A percentile compares a stretch with the other conserved stretches of the same genome.
Evolutionary conservation across 176 grass and related monocot genomes (phyloP).

Genomic region (Puccinellia tenuiflora): DNA sequence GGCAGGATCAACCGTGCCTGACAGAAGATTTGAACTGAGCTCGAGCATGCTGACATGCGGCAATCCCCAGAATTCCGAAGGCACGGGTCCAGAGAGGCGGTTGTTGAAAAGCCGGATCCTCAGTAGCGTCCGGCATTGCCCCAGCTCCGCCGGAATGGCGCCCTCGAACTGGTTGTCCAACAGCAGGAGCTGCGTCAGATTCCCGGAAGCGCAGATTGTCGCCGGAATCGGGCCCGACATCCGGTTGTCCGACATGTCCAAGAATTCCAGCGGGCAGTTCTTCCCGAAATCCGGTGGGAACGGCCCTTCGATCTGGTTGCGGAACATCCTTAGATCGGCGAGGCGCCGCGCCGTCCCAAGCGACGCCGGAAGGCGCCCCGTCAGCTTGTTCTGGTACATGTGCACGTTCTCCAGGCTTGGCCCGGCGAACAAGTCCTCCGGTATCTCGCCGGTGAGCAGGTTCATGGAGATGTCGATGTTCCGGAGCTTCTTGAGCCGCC

Average conservation of each 20-base stretch:
- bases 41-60: slow-evolving; percentile 56
- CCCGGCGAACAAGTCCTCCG: slow-evolving; percentile 57
- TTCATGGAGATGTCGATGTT: slow-evolving; percentile 63
- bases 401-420: slow-evolving; percentile 53
- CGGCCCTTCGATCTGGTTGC: slow-evolving; percentile 51
- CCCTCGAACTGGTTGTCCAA: slow-evolving; percentile 61
- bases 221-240: slow-evolving; percentile 60
- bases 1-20: slow-evolving; percentile 48
- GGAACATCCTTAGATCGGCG: slow-evolving; percentile 56
- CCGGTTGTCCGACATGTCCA: slow-evolving; percentile 64
- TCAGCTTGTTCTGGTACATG: slow-evolving; percentile 63
- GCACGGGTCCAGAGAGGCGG: slow-evolving; percentile 51
- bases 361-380: slow-evolving; percentile 38
- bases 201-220: slow-evolving; percentile 44
- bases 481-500: slow-evolving; percentile 44
- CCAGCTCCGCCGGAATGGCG: slow-evolving; percentile 50
- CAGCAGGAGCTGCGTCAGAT: slow-evolving; percentile 55
- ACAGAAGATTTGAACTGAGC: slow-evolving; percentile 50
- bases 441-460: slow-evolving; percentile 46
- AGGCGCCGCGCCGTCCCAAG: slow-evolving; percentile 37
- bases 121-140: slow-evolving; percentile 44
- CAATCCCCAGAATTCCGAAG: slow-evolving; percentile 56
- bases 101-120: slow-evolving; percentile 67
- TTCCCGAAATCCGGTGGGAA: slow-evolving; percentile 63
- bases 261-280: slow-evolving; percentile 41